phyloP scores from a whole-genome alignment of 768 basidiomycete species.

The Pleurotus salmoneostramineus region DNA sequence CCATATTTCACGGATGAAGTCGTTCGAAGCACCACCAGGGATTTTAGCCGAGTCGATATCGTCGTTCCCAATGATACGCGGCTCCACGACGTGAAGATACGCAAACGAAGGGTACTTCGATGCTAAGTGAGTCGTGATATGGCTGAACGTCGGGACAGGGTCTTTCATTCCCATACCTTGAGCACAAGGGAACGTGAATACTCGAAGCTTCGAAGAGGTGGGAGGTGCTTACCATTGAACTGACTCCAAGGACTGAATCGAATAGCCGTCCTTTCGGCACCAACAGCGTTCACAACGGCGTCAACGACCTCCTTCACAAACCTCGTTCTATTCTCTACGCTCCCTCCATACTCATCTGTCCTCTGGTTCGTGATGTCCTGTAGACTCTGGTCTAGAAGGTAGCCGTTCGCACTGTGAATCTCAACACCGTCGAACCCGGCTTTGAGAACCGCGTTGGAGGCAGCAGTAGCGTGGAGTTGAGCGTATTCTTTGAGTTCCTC shows the following conservation, averaged over 20 bases:
- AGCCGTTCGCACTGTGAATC: constrained; percentile 42
- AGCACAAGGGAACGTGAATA: neutral
- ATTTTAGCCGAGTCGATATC: neutral
- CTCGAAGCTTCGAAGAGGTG: neutral
- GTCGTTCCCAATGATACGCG: constrained; percentile 18
- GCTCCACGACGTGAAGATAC: constrained; percentile 49
- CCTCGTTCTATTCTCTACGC: constrained; percentile 51
- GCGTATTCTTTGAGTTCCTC: constrained; percentile 48
- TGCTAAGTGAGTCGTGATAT: constrained; percentile 39
- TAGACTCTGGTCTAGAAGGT: constrained; percentile 60
- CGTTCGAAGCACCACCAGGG: constrained; percentile 25
- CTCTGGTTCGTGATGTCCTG: constrained; percentile 53
- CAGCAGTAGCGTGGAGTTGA: constrained; percentile 46
- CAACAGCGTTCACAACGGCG: constrained; percentile 47
- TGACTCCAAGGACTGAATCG: constrained; percentile 54
- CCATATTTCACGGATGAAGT: constrained; percentile 45
- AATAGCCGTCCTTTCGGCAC: constrained; percentile 46
- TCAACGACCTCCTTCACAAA: constrained; percentile 54
- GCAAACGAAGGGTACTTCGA: constrained; percentile 36
- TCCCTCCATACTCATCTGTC: constrained; percentile 66
- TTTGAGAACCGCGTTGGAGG: constrained; percentile 44
- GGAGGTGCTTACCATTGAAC: constrained; percentile 39
- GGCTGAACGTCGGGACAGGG: constrained; percentile 49
- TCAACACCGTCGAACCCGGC: constrained; percentile 69
- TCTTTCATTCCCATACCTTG: constrained; percentile 50